These are phyloP conservation scores for Talaromyces liani DNA, from an alignment of 495 filamentous ascomycete genomes.

Conservation along the genomic window DNA sequence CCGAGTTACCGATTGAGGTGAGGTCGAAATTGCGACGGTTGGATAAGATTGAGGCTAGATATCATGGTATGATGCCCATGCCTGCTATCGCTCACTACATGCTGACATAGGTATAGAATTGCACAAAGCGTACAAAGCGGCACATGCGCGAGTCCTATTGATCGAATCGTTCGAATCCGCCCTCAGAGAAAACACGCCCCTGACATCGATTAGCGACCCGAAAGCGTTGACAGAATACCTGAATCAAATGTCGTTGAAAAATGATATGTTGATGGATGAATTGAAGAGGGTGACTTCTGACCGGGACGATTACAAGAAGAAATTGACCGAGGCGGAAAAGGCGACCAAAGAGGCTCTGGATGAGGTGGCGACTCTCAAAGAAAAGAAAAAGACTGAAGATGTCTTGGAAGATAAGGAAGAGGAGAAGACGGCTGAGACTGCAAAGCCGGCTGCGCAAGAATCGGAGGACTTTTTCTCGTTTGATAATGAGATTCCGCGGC, in stretches of 20 bases:
- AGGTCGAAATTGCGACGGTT: conserved; percentile 56
- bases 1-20: conserved; percentile 71
- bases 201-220: conserved; percentile 81
- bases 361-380: conserved; percentile 43
- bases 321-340: conserved; percentile 61
- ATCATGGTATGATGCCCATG: conserved; percentile 56
- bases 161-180: conserved; percentile 92
- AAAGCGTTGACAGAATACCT: conserved; percentile 85
- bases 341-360: conserved; percentile 49
- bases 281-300: conserved; percentile 81
- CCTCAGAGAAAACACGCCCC: conserved; percentile 82
- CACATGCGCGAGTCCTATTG: conserved; percentile 71
- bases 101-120: conserved; percentile 50
- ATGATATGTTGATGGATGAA: conserved; percentile 87
- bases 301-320: conserved; percentile 71
- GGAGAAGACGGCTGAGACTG: conserved; percentile 9
- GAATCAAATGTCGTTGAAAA: conserved; percentile 77
- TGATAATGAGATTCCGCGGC: conserved; percentile 62
- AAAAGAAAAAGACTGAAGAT: conserved; percentile 19
- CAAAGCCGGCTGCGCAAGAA: conserved; percentile 25
- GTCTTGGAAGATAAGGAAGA: conserved; percentile 15
- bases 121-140: conserved; percentile 81
- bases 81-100: conserved; percentile 10
- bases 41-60: conserved; percentile 79
- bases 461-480: conserved; percentile 86